Evolutionary conservation across 1,139 yeast genomes (phyloP).

Genomic region (Candida buenavistaensis): DNA sequence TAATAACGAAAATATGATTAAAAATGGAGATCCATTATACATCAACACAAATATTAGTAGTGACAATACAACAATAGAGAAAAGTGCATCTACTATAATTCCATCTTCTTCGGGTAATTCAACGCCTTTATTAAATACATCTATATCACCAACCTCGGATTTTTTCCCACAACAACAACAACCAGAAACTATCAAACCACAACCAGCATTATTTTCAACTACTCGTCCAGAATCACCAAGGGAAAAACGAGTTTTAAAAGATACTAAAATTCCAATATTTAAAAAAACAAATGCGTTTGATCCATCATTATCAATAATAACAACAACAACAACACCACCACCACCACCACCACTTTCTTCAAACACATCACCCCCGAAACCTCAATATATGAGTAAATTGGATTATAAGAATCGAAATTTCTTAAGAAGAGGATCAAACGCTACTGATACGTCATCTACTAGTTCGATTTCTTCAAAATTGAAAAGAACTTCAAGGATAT

Average conservation of each 20-base stretch:
- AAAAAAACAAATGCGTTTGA: slow-evolving; percentile 10
- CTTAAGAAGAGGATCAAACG: slow-evolving; percentile 3
- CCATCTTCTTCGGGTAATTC: slow-evolving; percentile 2
- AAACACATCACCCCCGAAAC: slow-evolving; percentile 2
- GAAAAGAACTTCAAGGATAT: slow-evolving; percentile 12
- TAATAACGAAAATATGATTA: slow-evolving; percentile 12
- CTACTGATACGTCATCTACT: slow-evolving; percentile 4
- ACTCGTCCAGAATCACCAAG: slow-evolving; percentile 19
- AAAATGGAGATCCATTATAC: slow-evolving; percentile 1
- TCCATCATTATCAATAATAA: slow-evolving; percentile 7
- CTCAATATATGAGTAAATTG: slow-evolving; percentile 7
- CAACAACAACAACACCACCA: slow-evolving; percentile 3
- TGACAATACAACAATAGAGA: slow-evolving; percentile 2
- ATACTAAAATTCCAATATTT: slow-evolving; percentile 32
- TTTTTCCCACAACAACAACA: slow-evolving; percentile 4
- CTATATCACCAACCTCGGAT: slow-evolving; percentile 1
- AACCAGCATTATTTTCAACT: too few relatives aligned
- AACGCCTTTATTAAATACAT: background rate
- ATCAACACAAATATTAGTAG: slow-evolving; percentile 1
- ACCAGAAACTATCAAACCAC: background rate
- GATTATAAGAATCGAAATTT: slow-evolving; percentile 4
- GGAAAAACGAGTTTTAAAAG: slow-evolving; percentile 27
- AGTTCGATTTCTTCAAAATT: slow-evolving; percentile 6
- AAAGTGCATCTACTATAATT: slow-evolving; percentile 6
- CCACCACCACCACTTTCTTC: slow-evolving; percentile 3